Evolutionary conservation across 2,329 filamentous ascomycete species (phyloP).

Genomic region (Fusarium pilosicola): DNA sequence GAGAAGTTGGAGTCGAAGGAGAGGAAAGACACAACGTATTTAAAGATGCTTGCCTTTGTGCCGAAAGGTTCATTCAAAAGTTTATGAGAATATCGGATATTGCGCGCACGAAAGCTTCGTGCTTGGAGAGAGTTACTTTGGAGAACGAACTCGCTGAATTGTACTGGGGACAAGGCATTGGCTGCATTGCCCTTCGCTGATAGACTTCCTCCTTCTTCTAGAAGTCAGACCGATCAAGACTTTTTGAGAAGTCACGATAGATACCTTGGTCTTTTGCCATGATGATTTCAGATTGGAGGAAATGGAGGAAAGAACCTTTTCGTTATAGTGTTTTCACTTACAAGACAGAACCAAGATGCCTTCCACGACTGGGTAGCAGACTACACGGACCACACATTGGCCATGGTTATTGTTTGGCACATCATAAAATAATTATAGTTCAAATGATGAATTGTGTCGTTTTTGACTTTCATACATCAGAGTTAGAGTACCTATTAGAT

Average conservation of each 20-base stretch:
- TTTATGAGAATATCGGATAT: not conserved
- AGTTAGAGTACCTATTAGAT: not conserved
- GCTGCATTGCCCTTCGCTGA: not conserved
- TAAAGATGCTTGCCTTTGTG: not conserved
- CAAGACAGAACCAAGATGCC: not conserved
- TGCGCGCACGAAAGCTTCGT: not conserved
- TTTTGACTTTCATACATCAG: not conserved
- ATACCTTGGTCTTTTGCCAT: not conserved
- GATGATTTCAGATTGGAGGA: not conserved
- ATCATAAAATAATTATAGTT: not conserved
- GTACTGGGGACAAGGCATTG: not conserved
- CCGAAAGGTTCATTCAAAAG: not conserved
- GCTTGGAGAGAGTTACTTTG: not conserved
- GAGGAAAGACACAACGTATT: not conserved
- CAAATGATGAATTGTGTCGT: not conserved
- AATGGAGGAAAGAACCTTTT: not conserved
- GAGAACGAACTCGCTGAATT: not conserved
- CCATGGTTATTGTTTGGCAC: rapidly evolving
- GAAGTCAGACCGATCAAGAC: not conserved
- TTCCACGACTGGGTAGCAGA: not conserved
- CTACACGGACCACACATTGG: not conserved
- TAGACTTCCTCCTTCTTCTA: not conserved
- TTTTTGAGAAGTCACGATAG: not conserved
- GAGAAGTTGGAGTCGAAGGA: not conserved
- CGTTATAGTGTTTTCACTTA: not conserved